A percentile compares a stretch with the other conserved stretches of the same genome.
Conservation (phyloP, 345 rosid genomes). For the Bruguiera sexangula region DNA sequence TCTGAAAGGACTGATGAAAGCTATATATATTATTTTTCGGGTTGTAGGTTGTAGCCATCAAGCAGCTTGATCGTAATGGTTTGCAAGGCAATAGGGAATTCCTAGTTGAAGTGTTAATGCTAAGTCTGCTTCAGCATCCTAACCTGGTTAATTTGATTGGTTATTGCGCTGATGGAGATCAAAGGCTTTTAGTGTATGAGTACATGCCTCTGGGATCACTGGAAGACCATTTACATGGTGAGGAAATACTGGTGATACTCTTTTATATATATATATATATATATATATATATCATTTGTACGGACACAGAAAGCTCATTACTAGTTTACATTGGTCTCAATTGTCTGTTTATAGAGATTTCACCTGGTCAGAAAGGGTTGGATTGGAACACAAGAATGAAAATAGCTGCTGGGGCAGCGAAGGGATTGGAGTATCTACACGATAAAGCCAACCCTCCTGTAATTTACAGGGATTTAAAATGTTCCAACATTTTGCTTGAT, state of each 20-base stretch:
- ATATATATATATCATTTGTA: neutral
- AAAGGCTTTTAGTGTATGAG: slow-evolving; percentile 81
- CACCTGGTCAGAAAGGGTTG: slow-evolving; percentile 44
- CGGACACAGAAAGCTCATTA: too few relatives aligned
- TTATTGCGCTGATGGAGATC: slow-evolving; percentile 85
- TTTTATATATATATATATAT: neutral
- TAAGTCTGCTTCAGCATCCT: slow-evolving; percentile 72
- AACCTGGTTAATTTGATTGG: slow-evolving; percentile 88
- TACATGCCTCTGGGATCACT: slow-evolving; percentile 84
- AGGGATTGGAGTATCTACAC: slow-evolving; percentile 81
- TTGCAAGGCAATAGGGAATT: slow-evolving; percentile 82
- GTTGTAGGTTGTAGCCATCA: slow-evolving; percentile 76
- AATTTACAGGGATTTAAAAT: slow-evolving; percentile 85
- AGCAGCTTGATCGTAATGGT: slow-evolving; percentile 84
- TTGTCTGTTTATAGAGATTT: slow-evolving; percentile 39
- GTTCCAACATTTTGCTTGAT: slow-evolving; percentile 79
- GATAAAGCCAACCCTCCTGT: slow-evolving; percentile 71
- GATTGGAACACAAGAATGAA: slow-evolving; percentile 87
- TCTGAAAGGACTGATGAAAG: neutral
- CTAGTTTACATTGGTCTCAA: neutral
- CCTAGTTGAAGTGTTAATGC: slow-evolving; percentile 73
- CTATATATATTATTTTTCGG: neutral
- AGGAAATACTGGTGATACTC: neutral
- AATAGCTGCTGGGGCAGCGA: slow-evolving; percentile 88
- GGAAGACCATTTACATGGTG: slow-evolving; percentile 79